Conservation (phyloP, 495 filamentous ascomycete genomes). For the Aspergillus hancockii region DNA sequence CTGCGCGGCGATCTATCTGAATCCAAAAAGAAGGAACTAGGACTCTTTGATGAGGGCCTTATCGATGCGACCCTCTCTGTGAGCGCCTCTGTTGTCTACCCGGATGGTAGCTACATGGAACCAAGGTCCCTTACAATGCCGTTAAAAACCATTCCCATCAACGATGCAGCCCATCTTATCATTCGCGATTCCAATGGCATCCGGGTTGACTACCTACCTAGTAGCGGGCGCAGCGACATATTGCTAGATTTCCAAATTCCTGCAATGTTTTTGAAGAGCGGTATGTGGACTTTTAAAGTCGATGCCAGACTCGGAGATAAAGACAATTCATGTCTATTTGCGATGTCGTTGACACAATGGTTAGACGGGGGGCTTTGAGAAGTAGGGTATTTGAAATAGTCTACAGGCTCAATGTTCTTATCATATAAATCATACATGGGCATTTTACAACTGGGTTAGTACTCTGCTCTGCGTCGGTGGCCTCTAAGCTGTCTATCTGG, state of each 20-base stretch:
- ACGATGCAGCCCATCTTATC: slow-evolving; percentile 10
- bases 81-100: slow-evolving; percentile 37
- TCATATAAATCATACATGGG: too few species aligned
- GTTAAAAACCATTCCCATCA: slow-evolving; percentile 13
- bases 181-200: slow-evolving; percentile 15
- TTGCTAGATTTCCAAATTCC: slow-evolving; percentile 21
- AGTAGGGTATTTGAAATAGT: too few species aligned
- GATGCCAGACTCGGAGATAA: slow-evolving; percentile 13
- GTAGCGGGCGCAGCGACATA: slow-evolving; percentile 19
- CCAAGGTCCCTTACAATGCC: slow-evolving; percentile 13
- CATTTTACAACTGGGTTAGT: too few species aligned
- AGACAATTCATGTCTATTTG: slow-evolving; percentile 20
- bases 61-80: slow-evolving; percentile 18
- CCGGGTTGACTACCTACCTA: slow-evolving; percentile 20
- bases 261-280: slow-evolving; percentile 15
- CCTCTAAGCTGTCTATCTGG: background rate
- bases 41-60: slow-evolving; percentile 12
- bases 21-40: slow-evolving; percentile 21
- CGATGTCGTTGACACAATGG: slow-evolving; percentile 18
- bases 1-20: slow-evolving; percentile 16
- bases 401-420: too few species aligned
- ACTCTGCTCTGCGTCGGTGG: too few species aligned
- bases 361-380: slow-evolving; percentile 7
- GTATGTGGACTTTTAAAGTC: slow-evolving; percentile 20
- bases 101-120: slow-evolving; percentile 19